These are phyloP conservation scores for Micractinium conductrix DNA, from an alignment of 139 green algal genomes.

Conservation along the genomic window DNA sequence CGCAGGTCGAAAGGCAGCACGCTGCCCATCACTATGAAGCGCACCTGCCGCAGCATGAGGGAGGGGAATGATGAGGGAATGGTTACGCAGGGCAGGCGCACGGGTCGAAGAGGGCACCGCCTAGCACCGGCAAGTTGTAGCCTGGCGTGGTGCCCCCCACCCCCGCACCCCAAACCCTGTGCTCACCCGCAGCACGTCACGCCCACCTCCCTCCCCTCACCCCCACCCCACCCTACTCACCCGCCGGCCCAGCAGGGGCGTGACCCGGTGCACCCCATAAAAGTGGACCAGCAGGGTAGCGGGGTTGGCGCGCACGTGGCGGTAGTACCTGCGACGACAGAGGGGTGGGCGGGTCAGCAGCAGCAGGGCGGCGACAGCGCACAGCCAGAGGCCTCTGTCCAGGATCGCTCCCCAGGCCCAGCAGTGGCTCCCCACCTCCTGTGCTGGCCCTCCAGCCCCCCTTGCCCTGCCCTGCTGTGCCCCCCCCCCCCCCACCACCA, in stretches of 20 bases:
- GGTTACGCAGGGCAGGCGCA: no score
- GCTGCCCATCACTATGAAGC: conserved; percentile 98
- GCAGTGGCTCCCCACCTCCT: no score
- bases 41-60: conserved; percentile 58
- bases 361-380: no score
- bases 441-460: no score
- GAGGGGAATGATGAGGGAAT: neutral
- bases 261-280: conserved; percentile 79
- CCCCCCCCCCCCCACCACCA: no score
- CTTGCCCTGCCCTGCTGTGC: no score
- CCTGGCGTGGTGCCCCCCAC: no score
- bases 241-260: conserved; percentile 51
- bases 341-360: no score
- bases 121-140: no score
- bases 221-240: conserved; percentile 7
- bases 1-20: conserved; percentile 88
- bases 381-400: no score
- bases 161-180: neutral
- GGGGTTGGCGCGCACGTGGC: conserved; percentile 64
- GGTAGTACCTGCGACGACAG: conserved; percentile 56
- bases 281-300: conserved; percentile 80
- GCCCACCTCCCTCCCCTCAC: neutral
- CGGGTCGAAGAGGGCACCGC: no score
- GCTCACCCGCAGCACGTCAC: neutral
- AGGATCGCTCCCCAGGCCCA: no score